phyloP scores from a whole-genome alignment of 2,329 filamentous ascomycete species.

The Stylonectria norvegica region DNA sequence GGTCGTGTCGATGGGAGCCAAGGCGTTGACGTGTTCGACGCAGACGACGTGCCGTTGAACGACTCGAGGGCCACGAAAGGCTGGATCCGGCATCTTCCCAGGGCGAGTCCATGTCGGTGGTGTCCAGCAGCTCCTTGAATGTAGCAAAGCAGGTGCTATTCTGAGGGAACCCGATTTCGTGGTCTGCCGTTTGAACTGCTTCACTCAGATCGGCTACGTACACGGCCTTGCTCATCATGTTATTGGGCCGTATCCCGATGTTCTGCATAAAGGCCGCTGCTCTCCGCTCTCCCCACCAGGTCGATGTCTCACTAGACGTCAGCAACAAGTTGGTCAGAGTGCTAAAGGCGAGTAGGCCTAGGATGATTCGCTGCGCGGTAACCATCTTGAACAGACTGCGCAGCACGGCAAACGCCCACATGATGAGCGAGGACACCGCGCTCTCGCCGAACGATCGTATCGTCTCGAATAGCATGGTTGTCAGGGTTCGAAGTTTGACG shows the following conservation, averaged over 20 bases:
- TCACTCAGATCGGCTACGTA: conserved; percentile 79
- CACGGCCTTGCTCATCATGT: conserved; percentile 79
- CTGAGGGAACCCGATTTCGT: conserved; percentile 34
- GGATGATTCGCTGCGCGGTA: conserved; percentile 70
- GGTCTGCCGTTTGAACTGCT: conserved; percentile 42
- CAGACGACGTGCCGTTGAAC: conserved; percentile 60
- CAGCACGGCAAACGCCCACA: conserved; percentile 68
- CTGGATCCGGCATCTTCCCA: conserved; percentile 50
- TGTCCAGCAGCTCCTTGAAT: conserved; percentile 57
- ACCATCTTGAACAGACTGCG: conserved; percentile 64
- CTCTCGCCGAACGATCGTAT: conserved; percentile 71
- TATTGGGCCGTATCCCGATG: conserved; percentile 75
- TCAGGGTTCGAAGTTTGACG: conserved; percentile 60
- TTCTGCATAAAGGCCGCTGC: conserved; percentile 77
- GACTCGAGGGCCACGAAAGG: conserved; percentile 47
- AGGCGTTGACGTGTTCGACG: conserved; percentile 79
- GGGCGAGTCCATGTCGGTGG: conserved; percentile 55
- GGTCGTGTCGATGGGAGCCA: conserved; percentile 80
- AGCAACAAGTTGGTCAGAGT: conserved; percentile 70
- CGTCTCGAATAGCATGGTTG: conserved; percentile 69
- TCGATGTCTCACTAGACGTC: conserved; percentile 66
- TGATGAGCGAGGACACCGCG: conserved; percentile 70
- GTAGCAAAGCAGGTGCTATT: conserved; percentile 60
- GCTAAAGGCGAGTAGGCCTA: conserved; percentile 67
- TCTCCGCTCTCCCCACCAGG: conserved; percentile 83